phyloP scores from a whole-genome alignment of 306 rosid species.

The Glycine soja region DNA sequence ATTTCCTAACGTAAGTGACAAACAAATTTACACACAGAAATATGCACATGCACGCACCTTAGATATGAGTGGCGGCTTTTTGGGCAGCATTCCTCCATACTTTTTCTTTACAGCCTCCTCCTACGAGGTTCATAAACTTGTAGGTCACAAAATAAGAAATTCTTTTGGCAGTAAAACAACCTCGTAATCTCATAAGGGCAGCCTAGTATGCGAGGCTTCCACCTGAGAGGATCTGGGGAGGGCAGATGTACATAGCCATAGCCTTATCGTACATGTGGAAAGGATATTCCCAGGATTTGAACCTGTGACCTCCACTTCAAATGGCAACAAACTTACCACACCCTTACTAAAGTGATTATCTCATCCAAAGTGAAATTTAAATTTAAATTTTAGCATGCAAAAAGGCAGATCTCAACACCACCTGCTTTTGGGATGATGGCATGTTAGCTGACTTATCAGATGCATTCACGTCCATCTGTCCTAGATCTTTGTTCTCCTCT shows the following conservation, averaged over 20 bases:
- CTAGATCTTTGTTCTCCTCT: conserved; percentile 67
- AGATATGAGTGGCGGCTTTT: conserved; percentile 90
- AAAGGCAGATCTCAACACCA: conserved; percentile 40
- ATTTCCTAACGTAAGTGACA: background rate
- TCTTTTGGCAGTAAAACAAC: background rate
- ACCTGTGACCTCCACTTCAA: background rate
- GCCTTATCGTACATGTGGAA: background rate
- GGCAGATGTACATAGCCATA: background rate
- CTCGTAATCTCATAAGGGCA: background rate
- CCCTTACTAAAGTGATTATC: conserved; percentile 28
- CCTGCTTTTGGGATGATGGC: conserved; percentile 74
- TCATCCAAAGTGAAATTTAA: conserved; percentile 12
- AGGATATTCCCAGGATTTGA: background rate
- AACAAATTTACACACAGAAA: conserved; percentile 33
- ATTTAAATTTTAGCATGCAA: conserved; percentile 28
- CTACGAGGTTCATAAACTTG: conserved; percentile 56
- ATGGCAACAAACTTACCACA: conserved; percentile 8
- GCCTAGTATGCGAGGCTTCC: background rate
- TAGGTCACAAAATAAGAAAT: conserved; percentile 43
- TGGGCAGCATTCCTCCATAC: conserved; percentile 90
- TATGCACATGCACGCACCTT: conserved; percentile 57
- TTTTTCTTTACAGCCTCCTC: conserved; percentile 84
- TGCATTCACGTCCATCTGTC: conserved; percentile 57
- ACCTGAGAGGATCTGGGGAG: background rate
- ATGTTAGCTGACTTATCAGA: conserved; percentile 53